Evolutionary conservation across 495 filamentous ascomycete species (phyloP).

Genomic region (Neurospora sp.): DNA sequence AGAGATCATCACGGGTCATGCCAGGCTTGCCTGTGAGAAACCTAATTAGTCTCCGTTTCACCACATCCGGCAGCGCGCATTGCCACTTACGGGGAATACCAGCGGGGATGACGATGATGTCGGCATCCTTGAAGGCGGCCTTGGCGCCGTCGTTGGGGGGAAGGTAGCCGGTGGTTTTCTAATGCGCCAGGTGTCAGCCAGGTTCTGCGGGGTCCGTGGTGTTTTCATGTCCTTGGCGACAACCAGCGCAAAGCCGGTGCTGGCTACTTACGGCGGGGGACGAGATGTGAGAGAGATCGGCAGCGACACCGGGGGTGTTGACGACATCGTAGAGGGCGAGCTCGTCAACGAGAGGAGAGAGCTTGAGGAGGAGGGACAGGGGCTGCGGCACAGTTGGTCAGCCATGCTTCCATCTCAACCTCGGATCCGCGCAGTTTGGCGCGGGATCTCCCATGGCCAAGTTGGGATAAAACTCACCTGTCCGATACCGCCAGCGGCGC

Average conservation of each 20-base stretch:
- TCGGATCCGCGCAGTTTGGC: not conserved
- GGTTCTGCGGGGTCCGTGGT: constrained; percentile 1
- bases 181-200: constrained; percentile 23
- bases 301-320: constrained; percentile 90
- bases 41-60: constrained; percentile 5
- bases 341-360: constrained; percentile 73
- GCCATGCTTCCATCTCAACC: not conserved
- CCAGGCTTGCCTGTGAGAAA: constrained; percentile 75
- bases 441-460: not conserved
- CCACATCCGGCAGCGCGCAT: not conserved
- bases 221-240: not conserved
- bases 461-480: constrained; percentile 49
- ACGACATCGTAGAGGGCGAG: constrained; percentile 98
- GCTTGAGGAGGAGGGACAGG: constrained; percentile 89
- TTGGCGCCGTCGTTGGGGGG: constrained; percentile 85
- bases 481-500: constrained; percentile 95
- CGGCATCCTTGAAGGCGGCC: constrained; percentile 75
- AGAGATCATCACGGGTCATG: constrained; percentile 98
- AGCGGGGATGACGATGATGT: constrained; percentile 93
- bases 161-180: constrained; percentile 88
- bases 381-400: constrained; percentile 47
- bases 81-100: constrained; percentile 81
- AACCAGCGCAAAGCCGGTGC: not conserved
- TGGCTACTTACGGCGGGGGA: constrained; percentile 65
- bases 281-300: constrained; percentile 96